phyloP scores from a whole-genome alignment of 495 filamentous ascomycete species.

The Xylaria flabelliformis region DNA sequence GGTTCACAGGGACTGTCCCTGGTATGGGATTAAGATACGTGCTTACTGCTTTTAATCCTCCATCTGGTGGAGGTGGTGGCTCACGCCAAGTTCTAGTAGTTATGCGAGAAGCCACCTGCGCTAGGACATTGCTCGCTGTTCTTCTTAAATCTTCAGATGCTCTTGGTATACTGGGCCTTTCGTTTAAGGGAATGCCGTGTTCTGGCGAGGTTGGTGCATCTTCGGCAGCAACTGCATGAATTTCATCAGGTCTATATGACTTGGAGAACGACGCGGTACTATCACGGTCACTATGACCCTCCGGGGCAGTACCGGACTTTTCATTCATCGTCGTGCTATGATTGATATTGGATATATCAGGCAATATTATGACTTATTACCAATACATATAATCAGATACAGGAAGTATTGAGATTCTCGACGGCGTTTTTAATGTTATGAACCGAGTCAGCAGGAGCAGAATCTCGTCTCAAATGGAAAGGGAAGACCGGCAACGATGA shows the following conservation, averaged over 20 bases:
- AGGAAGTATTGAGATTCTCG: background rate
- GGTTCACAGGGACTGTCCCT: background rate
- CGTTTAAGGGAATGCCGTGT: background rate
- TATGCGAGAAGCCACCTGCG: conserved; percentile 37
- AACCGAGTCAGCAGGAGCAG: background rate
- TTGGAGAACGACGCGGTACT: conserved; percentile 3
- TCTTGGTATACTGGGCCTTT: background rate
- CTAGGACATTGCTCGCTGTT: conserved; percentile 38
- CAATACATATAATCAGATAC: conserved; percentile 3
- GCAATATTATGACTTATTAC: conserved; percentile 1
- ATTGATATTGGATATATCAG: conserved; percentile 5
- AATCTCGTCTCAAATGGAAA: background rate
- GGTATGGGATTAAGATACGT: background rate
- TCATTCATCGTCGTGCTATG: conserved; percentile 21
- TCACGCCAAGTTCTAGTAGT: conserved; percentile 58
- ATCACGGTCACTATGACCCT: conserved; percentile 16
- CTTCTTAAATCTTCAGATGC: conserved; percentile 37
- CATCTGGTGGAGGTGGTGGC: conserved; percentile 66
- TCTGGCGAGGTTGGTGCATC: background rate
- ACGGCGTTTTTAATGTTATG: background rate
- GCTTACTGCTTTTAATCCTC: conserved; percentile 60
- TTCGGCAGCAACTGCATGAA: background rate
- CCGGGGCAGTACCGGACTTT: conserved; percentile 7
- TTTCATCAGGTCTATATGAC: background rate
- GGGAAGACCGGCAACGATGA: background rate